These are phyloP conservation scores for Chamaecyparis obtusa DNA, from an alignment of 75 land plant species.

Conservation along the genomic window DNA sequence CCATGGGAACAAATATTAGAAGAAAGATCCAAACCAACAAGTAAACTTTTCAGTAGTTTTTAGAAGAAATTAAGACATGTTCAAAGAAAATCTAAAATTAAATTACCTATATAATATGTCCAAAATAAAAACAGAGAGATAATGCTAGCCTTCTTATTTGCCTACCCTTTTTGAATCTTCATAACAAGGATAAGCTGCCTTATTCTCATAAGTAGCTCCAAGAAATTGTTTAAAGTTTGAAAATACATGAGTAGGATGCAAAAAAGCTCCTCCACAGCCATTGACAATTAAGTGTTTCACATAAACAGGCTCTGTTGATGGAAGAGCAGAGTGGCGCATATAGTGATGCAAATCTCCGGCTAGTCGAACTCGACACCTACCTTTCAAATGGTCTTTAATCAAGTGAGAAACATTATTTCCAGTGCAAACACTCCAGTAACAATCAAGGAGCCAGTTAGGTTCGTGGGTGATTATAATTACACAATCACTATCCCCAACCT, in stretches of 20 bases:
- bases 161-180: constrained; percentile 86
- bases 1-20: neutral
- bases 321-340: constrained; percentile 82
- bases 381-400: constrained; percentile 77
- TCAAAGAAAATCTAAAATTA: neutral
- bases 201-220: constrained; percentile 64
- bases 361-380: constrained; percentile 86
- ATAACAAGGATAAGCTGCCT: constrained; percentile 82
- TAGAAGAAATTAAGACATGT: neutral
- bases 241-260: constrained; percentile 98
- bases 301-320: constrained; percentile 48
- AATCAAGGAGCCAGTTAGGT: constrained; percentile 97
- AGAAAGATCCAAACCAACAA: neutral
- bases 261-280: constrained; percentile 99
- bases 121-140: constrained; percentile 8
- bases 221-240: constrained; percentile 58
- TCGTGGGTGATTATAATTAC: constrained; percentile 97
- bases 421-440: constrained; percentile 84
- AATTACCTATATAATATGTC: neutral
- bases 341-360: constrained; percentile 97
- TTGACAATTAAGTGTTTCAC: constrained; percentile 91
- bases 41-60: neutral
- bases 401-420: constrained; percentile 89
- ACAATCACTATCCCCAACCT: constrained; percentile 81
- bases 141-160: neutral